Conservation (phyloP, 192 early-diverging fungal genomes). For the Globomyces pollinis-pini region DNA sequence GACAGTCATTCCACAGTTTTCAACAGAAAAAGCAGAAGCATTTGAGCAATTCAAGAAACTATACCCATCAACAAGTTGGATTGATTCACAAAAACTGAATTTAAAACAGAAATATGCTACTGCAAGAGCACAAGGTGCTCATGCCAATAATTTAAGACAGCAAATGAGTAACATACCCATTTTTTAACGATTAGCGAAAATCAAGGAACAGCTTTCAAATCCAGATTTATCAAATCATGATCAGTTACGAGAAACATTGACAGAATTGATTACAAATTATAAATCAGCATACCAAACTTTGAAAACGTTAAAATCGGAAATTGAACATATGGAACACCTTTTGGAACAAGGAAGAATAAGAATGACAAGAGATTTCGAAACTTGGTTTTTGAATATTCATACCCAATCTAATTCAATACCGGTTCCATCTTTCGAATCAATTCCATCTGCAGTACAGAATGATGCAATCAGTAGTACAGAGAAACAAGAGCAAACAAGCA, state of each 20-base stretch:
- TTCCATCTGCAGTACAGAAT: no score
- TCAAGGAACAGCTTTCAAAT: conserved; percentile 21
- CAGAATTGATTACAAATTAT: conserved; percentile 27
- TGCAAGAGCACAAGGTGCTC: conserved; percentile 44
- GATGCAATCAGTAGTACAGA: no score
- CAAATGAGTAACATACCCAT: conserved; percentile 37
- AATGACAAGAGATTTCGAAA: conserved; percentile 51
- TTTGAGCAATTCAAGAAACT: conserved; percentile 47
- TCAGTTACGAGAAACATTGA: conserved; percentile 5
- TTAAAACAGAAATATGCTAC: conserved; percentile 45
- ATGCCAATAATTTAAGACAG: conserved; percentile 30
- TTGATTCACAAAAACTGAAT: conserved; percentile 49
- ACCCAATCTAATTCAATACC: conserved; percentile 6
- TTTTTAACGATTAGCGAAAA: conserved; percentile 11
- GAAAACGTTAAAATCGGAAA: conserved; percentile 53
- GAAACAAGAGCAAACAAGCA: no score
- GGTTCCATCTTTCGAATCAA: no score
- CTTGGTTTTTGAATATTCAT: conserved; percentile 39
- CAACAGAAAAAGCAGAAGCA: conserved; percentile 48
- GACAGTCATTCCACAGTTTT: conserved; percentile 24
- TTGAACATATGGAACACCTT: conserved; percentile 58
- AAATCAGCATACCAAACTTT: conserved; percentile 41
- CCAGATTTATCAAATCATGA: conserved; percentile 1
- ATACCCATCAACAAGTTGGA: conserved; percentile 45
- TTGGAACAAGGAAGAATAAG: conserved; percentile 47